These are phyloP conservation scores for Alternaria hordeiaustralica DNA, from an alignment of 2,329 filamentous ascomycete species.

Conservation along the genomic window DNA sequence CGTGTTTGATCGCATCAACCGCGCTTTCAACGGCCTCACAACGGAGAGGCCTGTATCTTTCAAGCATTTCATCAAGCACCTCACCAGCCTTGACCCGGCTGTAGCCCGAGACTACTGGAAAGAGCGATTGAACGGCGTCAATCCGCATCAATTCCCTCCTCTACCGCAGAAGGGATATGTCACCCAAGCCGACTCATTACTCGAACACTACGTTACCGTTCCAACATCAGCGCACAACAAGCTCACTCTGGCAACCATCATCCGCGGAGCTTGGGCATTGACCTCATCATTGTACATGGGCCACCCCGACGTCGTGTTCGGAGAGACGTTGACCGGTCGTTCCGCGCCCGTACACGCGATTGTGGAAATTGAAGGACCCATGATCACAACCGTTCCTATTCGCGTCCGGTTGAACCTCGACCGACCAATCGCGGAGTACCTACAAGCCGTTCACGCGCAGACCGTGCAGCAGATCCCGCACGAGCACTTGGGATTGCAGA, in stretches of 20 bases:
- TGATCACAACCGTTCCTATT: slow-evolving; percentile 67
- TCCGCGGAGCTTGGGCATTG: slow-evolving; percentile 67
- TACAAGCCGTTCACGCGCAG: slow-evolving; percentile 64
- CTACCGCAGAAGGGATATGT: slow-evolving; percentile 56
- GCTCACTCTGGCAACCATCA: slow-evolving; percentile 58
- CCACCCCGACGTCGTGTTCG: slow-evolving; percentile 62
- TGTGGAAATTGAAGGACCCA: slow-evolving; percentile 65
- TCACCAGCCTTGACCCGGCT: slow-evolving; percentile 51
- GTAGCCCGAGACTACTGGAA: slow-evolving; percentile 57
- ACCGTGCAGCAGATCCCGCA: slow-evolving; percentile 66
- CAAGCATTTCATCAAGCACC: slow-evolving; percentile 58
- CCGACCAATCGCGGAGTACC: slow-evolving; percentile 57
- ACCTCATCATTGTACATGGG: slow-evolving; percentile 63
- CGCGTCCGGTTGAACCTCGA: slow-evolving; percentile 57
- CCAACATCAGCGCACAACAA: slow-evolving; percentile 44
- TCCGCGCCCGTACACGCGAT: slow-evolving; percentile 54
- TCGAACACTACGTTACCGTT: slow-evolving; percentile 55
- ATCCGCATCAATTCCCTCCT: slow-evolving; percentile 58
- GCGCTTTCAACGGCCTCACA: slow-evolving; percentile 36
- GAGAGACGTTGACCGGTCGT: slow-evolving; percentile 66
- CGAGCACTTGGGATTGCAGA: slow-evolving; percentile 68
- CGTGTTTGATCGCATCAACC: slow-evolving; percentile 44
- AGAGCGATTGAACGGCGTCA: slow-evolving; percentile 53
- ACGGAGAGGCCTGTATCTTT: slow-evolving; percentile 45
- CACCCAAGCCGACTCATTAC: slow-evolving; percentile 58